Conservation (phyloP, 257 asterid genomes). For the Penstemon newberryi region DNA sequence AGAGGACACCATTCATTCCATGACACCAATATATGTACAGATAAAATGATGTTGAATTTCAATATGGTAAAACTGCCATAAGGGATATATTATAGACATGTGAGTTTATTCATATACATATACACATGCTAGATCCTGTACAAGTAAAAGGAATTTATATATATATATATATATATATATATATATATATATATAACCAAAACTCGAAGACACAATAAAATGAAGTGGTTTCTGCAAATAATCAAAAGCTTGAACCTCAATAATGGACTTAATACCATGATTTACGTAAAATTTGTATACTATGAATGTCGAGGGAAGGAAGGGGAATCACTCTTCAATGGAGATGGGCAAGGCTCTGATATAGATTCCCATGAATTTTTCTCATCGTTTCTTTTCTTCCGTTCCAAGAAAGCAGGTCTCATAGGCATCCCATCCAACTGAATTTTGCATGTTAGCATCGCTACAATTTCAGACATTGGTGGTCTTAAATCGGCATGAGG, state of each 20-base stretch:
- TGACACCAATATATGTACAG: conserved; percentile 1
- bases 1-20: neutral
- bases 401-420: conserved; percentile 60
- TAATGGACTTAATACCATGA: conserved; percentile 4
- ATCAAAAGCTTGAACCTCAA: conserved; percentile 8
- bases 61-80: neutral
- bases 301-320: conserved; percentile 38
- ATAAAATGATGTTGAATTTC: neutral
- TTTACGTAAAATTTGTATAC: conserved; percentile 23
- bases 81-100: neutral
- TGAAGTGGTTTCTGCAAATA: conserved; percentile 13
- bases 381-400: conserved; percentile 43
- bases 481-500: conserved; percentile 66
- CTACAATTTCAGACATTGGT: conserved; percentile 81
- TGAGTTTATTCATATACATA: conserved; percentile 28
- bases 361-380: conserved; percentile 57
- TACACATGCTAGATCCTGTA: conserved; percentile 11
- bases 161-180: conserved; percentile 20
- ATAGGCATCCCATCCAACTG: conserved; percentile 41
- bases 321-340: conserved; percentile 47
- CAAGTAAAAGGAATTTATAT: conserved; percentile 2
- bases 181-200: conserved; percentile 21
- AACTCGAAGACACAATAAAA: conserved; percentile 7
- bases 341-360: conserved; percentile 64
- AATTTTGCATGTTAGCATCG: conserved; percentile 64